A percentile compares a stretch with the other conserved stretches of the same genome.
Conservation (phyloP, 306 rosid genomes). For the Lathyrus oleraceus region DNA sequence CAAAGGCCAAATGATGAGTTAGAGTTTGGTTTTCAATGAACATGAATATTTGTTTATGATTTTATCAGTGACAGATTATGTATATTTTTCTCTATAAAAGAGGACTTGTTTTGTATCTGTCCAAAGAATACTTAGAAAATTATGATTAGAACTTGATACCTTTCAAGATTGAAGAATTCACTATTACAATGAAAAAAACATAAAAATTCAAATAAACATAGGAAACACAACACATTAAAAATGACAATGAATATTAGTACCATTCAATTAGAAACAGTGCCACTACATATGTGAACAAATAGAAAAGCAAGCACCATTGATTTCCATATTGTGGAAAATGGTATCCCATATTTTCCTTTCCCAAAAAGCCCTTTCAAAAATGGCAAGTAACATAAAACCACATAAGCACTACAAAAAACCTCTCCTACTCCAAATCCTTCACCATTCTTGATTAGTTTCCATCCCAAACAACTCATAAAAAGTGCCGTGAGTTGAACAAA, state of each 20-base stretch:
- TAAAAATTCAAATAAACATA: not conserved
- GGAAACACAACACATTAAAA: not conserved
- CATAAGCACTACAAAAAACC: conserved; percentile 41
- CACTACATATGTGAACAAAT: conserved; percentile 41
- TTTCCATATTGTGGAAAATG: conserved; percentile 50
- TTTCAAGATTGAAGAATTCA: conserved; percentile 2
- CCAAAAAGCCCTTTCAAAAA: conserved; percentile 58
- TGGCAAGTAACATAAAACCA: conserved; percentile 55
- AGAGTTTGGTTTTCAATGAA: not conserved
- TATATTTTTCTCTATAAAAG: not conserved
- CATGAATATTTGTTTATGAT: not conserved
- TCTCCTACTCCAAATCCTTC: conserved; percentile 54
- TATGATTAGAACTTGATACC: not conserved
- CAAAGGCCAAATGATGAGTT: conserved; percentile 48
- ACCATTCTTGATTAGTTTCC: conserved; percentile 8
- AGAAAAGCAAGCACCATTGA: conserved; percentile 43
- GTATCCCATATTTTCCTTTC: conserved; percentile 65
- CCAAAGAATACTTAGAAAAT: not conserved
- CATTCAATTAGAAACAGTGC: not conserved
- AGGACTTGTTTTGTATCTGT: not conserved
- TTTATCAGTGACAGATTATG: not conserved
- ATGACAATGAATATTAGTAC: not conserved
- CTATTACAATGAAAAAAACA: conserved; percentile 4
- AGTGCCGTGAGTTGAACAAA: conserved; percentile 51
- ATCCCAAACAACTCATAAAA: conserved; percentile 26